Percentiles rank a stretch among this genome's conserved stretches.
Conservation (phyloP, 208 protist species). For the Crithidia mellificae region DNA sequence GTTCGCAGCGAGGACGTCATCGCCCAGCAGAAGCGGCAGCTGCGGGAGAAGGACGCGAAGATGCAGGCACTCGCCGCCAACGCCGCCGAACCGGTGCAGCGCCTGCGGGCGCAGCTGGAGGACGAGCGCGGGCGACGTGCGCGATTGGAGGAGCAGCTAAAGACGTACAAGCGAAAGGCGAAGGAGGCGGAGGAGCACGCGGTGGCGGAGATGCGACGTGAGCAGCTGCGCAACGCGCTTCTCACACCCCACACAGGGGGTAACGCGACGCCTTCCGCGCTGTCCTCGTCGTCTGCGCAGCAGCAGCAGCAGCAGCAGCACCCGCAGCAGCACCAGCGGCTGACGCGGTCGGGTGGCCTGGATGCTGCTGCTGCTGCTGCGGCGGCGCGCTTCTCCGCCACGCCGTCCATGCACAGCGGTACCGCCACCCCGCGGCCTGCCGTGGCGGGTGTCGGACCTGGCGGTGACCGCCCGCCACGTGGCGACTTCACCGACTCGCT, state of each 20-base stretch:
- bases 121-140: conserved; percentile 80
- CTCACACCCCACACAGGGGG: background rate
- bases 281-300: background rate
- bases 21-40: conserved; percentile 71
- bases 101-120: conserved; percentile 80
- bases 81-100: conserved; percentile 67
- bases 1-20: conserved; percentile 61
- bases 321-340: background rate
- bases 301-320: conserved; percentile 12
- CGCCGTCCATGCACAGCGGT: conserved; percentile 19
- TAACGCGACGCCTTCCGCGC: background rate
- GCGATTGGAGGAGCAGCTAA: conserved; percentile 72
- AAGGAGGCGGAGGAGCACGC: conserved; percentile 83
- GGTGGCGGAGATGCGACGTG: conserved; percentile 68
- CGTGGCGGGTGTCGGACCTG: background rate
- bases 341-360: too few species aligned
- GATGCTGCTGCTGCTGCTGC: too few species aligned
- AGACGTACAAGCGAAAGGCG: conserved; percentile 62
- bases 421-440: conserved; percentile 3
- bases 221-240: conserved; percentile 63
- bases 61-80: conserved; percentile 68
- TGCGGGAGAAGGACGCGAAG: conserved; percentile 78
- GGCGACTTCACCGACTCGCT: too few species aligned
- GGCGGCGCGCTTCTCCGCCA: too few species aligned
- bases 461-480: too few species aligned